Conservation (phyloP, 441 rosid species). For the Omphalea diandra region DNA sequence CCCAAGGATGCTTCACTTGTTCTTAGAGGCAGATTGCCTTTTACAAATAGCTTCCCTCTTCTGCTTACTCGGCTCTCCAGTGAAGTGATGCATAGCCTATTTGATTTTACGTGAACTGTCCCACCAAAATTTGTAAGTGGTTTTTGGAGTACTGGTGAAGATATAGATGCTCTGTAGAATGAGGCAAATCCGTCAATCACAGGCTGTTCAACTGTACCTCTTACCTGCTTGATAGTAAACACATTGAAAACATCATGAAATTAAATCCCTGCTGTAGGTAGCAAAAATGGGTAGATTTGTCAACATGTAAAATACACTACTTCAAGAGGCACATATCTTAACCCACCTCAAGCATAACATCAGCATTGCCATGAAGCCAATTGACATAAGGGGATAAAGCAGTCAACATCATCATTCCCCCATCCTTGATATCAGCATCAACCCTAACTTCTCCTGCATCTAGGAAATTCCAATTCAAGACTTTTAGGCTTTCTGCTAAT, state of each 20-base stretch:
- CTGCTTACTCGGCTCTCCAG: slow-evolving; percentile 94
- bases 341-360: slow-evolving; percentile 86
- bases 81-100: slow-evolving; percentile 76
- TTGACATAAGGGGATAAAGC: slow-evolving; percentile 92
- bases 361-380: slow-evolving; percentile 99
- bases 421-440: slow-evolving; percentile 98
- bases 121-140: slow-evolving; percentile 97
- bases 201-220: slow-evolving; percentile 98
- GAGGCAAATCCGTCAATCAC: slow-evolving; percentile 94
- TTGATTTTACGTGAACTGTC: slow-evolving; percentile 87
- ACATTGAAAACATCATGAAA: slow-evolving; percentile 22
- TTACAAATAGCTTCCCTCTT: slow-evolving; percentile 83
- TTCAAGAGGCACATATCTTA: neutral
- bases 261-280: slow-evolving; percentile 8
- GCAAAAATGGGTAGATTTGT: neutral
- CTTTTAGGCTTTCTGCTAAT: slow-evolving; percentile 87
- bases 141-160: slow-evolving; percentile 82
- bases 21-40: slow-evolving; percentile 90
- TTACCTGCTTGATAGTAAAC: slow-evolving; percentile 55
- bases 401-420: slow-evolving; percentile 97
- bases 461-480: slow-evolving; percentile 83
- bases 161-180: slow-evolving; percentile 87
- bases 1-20: slow-evolving; percentile 71
- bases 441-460: slow-evolving; percentile 96
- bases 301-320: neutral